phyloP scores from a whole-genome alignment of 768 basidiomycete species.

The Tulasnella sp. region DNA sequence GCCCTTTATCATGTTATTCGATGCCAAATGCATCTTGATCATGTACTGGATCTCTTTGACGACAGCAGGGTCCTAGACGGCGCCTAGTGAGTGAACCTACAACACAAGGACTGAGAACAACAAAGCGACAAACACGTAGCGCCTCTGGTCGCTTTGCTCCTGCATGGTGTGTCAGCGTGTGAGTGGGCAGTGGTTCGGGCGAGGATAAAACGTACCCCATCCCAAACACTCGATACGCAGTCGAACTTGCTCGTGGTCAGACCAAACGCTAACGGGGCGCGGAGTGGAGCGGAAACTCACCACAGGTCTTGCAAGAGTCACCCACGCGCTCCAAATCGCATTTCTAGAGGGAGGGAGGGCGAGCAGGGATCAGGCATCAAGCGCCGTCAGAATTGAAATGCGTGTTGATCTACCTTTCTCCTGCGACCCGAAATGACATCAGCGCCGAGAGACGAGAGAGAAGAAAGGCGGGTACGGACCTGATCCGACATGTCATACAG shows the following conservation, averaged over 20 bases:
- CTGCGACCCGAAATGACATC: constrained; percentile 2
- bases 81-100: neutral
- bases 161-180: neutral
- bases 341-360: constrained; percentile 6
- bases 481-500: constrained; percentile 14
- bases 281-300: constrained; percentile 1
- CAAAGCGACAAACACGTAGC: constrained; percentile 4
- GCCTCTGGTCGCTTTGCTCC: constrained; percentile 15
- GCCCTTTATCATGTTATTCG: constrained; percentile 17
- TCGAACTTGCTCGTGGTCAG: constrained; percentile 7
- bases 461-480: neutral
- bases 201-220: constrained; percentile 6
- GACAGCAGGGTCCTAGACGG: constrained; percentile 1
- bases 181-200: neutral
- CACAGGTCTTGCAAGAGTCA: constrained; percentile 13
- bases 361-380: neutral
- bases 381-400: neutral
- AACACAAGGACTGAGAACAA: neutral
- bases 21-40: constrained; percentile 12
- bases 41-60: constrained; percentile 11
- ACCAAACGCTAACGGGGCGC: neutral
- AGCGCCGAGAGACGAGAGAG: neutral
- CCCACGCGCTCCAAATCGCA: constrained; percentile 1
- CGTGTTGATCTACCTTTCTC: constrained; percentile 8
- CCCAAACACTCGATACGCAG: constrained; percentile 14